Evolutionary conservation across 2,329 filamentous ascomycete species (phyloP).

Genomic region (Arthrobotrys sinensis): DNA sequence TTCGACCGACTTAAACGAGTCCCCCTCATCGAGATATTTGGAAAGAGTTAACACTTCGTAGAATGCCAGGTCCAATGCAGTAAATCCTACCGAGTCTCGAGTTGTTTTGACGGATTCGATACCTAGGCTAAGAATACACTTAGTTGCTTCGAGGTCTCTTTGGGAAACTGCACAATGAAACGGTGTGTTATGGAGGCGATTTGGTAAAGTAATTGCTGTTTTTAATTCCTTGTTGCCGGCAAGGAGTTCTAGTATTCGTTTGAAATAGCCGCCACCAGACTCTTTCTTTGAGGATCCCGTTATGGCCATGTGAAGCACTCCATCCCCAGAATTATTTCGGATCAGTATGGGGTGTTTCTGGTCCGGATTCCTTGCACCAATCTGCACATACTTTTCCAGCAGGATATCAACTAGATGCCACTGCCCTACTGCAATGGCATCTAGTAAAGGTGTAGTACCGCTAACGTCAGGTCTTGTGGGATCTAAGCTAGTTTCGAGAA

Average conservation of each 20-base stretch:
- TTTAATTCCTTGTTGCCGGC: not conserved
- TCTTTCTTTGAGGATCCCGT: not conserved
- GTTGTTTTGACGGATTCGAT: not conserved
- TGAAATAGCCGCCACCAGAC: not conserved
- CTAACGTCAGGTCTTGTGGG: not conserved
- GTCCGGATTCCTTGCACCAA: not conserved
- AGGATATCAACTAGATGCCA: conserved; percentile 11
- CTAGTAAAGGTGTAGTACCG: not conserved
- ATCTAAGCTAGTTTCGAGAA: conserved; percentile 11
- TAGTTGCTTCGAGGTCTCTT: not conserved
- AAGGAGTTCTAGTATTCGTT: not conserved
- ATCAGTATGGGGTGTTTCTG: not conserved
- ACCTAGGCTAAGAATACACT: not conserved
- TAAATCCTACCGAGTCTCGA: not conserved
- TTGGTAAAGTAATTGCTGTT: not conserved
- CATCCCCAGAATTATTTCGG: not conserved
- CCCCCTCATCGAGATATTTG: too few relatives aligned
- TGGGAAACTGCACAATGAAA: not conserved
- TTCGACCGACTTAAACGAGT: too few relatives aligned
- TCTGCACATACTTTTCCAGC: conserved; percentile 2
- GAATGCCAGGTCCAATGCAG: not conserved
- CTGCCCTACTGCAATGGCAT: not conserved
- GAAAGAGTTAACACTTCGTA: too few relatives aligned
- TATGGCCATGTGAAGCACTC: not conserved
- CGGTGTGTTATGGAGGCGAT: not conserved